A percentile compares a stretch with the other conserved stretches of the same genome.
phyloP scores from a whole-genome alignment of 179 eudicot genomes.

The Pouteria campechiana region DNA sequence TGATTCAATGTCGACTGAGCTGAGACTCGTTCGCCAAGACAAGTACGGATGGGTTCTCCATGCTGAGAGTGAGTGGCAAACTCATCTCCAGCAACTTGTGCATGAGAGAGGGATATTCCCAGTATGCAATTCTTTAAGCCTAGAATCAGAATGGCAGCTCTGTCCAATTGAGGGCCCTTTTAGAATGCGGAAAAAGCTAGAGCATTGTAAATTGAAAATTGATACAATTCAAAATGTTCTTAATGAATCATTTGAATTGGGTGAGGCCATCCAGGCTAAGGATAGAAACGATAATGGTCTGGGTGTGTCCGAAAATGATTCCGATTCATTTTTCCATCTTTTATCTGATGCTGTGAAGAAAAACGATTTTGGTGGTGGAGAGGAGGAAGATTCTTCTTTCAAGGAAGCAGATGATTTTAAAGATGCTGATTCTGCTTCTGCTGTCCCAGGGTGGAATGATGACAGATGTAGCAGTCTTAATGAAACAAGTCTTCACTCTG shows the following conservation, averaged over 20 bases:
- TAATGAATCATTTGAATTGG: constrained; percentile 57
- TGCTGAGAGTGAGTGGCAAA: constrained; percentile 98
- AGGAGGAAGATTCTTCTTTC: constrained; percentile 56
- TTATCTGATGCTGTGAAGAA: constrained; percentile 36
- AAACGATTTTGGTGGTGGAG: constrained; percentile 39
- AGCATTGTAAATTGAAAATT: constrained; percentile 68
- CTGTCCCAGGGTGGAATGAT: constrained; percentile 63
- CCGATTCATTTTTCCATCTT: constrained; percentile 59
- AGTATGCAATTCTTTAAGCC: constrained; percentile 28
- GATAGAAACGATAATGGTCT: constrained; percentile 47
- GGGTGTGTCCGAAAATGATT: constrained; percentile 52
- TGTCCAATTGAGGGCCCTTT: constrained; percentile 99
- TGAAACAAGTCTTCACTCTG: constrained; percentile 81
- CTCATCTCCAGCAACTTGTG: constrained; percentile 91
- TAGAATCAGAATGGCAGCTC: constrained; percentile 80
- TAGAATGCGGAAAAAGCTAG: constrained; percentile 95
- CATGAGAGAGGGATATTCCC: constrained; percentile 97
- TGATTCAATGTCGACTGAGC: constrained; percentile 83
- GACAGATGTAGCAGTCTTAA: constrained; percentile 67
- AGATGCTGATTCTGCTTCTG: constrained; percentile 58
- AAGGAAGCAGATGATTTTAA: constrained; percentile 51
- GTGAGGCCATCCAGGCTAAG: constrained; percentile 33
- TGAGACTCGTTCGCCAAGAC: constrained; percentile 94
- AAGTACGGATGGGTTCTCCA: constrained; percentile 99
- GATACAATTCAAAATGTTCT: constrained; percentile 73